Base-by-base conservation (phyloP, 495 filamentous ascomycete genomes). In the Xylaria palmicola region DNA sequence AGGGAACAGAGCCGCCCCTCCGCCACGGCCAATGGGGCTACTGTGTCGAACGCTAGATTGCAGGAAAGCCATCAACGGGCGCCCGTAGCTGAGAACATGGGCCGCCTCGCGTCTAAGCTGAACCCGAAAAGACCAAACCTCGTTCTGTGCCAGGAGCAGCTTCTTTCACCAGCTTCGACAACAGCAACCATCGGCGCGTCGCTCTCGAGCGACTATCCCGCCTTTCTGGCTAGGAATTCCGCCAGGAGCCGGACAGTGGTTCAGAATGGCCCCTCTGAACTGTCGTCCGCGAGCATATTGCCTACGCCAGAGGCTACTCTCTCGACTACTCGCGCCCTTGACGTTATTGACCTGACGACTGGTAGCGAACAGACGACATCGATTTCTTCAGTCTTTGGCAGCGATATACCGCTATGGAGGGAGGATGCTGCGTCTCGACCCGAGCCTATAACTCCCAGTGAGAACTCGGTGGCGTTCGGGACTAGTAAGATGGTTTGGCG, bases 311-410 rank as follows among this genome's bases (percentile, higher is more conserved):
- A 59, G 39, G 62, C 62, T 58, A 65, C 50, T 29, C 41, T 54
- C 3, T 72, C 70, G 59, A 77, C 55, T 34, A 52, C 56, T 26
- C 60, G 47, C 45, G 51, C 50, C 32, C 48, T 88, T 32, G 87
- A 89, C 49, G 76, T 86, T 0, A 81, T 94, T 56, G 91, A 94
- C 66, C 71, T 95, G 39, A 94, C 90, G 1, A 84, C 80, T 13
- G 86, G 84, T 39, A 84, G 74, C 66, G 61, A 57, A 65, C 71
- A 20, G 62, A 72, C 37, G 47, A 75, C 40, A 29, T 65, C 77
- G 19, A 74, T 71, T 48, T 77, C 77, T 6, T 55, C 79, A 58
- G 74, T 74, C 4, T 81, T 88, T 69, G 78, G 80, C 9, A 83
- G 85, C 15, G 73, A 84, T 32, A 76, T 72, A 37, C 70, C 69